Evolutionary conservation across 768 basidiomycete genomes (phyloP).

Genomic region (Neoboletus subvelutipes): DNA sequence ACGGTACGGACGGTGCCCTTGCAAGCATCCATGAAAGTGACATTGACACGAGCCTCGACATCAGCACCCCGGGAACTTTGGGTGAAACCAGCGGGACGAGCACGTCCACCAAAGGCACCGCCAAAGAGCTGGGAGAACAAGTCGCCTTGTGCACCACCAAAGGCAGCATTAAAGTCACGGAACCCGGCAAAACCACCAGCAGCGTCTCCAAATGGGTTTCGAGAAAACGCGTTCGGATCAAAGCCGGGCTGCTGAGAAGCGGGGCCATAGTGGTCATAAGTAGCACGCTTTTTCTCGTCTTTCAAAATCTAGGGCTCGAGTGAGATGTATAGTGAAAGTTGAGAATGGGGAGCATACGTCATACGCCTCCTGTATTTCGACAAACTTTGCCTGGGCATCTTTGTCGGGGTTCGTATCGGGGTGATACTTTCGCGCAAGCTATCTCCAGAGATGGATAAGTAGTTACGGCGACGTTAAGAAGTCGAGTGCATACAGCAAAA

Average conservation of each 20-base stretch:
- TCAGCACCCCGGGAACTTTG: constrained; percentile 67
- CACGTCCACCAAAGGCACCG: constrained; percentile 51
- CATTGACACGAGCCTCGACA: constrained; percentile 69
- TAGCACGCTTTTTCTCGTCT: constrained; percentile 89
- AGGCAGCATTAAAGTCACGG: constrained; percentile 63
- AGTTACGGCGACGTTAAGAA: constrained; percentile 13
- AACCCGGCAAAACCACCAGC: constrained; percentile 69
- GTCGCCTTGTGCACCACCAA: constrained; percentile 57
- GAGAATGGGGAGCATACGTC: constrained; percentile 59
- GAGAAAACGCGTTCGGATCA: constrained; percentile 82
- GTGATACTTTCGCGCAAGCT: constrained; percentile 98
- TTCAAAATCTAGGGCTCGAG: constrained; percentile 68
- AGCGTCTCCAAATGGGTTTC: constrained; percentile 47
- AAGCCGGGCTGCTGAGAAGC: constrained; percentile 94
- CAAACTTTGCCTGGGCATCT: constrained; percentile 85
- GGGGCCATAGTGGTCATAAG: constrained; percentile 89
- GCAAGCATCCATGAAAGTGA: constrained; percentile 94
- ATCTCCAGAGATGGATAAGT: constrained; percentile 15
- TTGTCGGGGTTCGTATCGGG: constrained; percentile 97
- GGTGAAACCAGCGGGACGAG: constrained; percentile 42
- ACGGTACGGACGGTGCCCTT: constrained; percentile 80
- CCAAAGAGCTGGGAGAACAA: constrained; percentile 89
- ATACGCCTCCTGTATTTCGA: constrained; percentile 96
- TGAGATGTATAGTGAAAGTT: constrained; percentile 21
- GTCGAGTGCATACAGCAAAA: constrained; percentile 67